Base-by-base conservation (phyloP, 1,139 yeast genomes). In the Zygoascus hellenicus region DNA sequence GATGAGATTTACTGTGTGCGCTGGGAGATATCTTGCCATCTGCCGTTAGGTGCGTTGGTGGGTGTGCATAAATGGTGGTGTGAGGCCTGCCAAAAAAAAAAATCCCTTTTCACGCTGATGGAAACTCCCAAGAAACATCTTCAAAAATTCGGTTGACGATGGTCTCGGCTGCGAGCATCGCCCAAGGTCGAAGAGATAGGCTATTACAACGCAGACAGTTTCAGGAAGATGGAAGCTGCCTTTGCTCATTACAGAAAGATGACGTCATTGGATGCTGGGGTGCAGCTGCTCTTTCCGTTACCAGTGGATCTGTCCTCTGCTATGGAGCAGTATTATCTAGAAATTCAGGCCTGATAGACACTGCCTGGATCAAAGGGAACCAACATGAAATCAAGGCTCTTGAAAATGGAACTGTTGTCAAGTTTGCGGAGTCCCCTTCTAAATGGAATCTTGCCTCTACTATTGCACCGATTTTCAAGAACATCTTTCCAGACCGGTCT, bases 1-100 rank as follows among this genome's bases (percentile, higher is more conserved):
- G 46, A 36, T 43, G 46, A 36, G 46, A 43, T 28, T 43, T 43
- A 43, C 43, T 41, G 43, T 32, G 43, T 32, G 13, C 43, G 26
- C 26, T 22, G 26, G 26, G 26, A 22, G 26, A 7, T 5, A 22
- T 22, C 26, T n/a, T n/a, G n/a, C n/a, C n/a, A n/a, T n/a, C n/a
- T n/a, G n/a, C n/a, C n/a, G n/a, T n/a, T n/a, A n/a, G n/a, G n/a
- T n/a, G n/a, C n/a, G n/a, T n/a, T n/a, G n/a, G n/a, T n/a, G n/a
- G n/a, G n/a, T n/a, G n/a, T n/a, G n/a, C n/a, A n/a, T n/a, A 22
- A 7, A 5, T 4, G 26, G 26, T 22, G 26, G 26, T 22, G 26
- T 22, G 26, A 22, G 26, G 26, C 26, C 26, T 7, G 4, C 26
- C 6, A 22, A 22, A 22, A 4, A 22, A 5, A 22, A n/a, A n/a